Evolutionary conservation across 2,329 filamentous ascomycete species (phyloP), one percentile per base, ranked within the genome.

Genomic region (Neofusicoccum umdonicola): DNA sequence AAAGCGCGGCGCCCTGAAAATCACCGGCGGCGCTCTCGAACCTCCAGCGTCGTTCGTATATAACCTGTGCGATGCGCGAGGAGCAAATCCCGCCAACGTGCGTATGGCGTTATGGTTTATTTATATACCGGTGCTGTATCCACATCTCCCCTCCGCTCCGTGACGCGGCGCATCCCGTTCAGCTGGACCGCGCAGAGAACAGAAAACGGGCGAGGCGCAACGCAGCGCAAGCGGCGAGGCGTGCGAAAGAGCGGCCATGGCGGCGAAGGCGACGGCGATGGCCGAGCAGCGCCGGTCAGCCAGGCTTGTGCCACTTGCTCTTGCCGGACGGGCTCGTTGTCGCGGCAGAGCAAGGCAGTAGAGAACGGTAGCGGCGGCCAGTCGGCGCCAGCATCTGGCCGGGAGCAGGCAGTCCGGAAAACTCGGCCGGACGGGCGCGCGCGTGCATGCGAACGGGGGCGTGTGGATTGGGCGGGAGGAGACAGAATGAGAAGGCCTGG

Each of bases 101-200:
- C 52, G 15, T 35, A 12, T 42, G 47, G 47, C 47, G 27, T 3
- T 50, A 50, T 50, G 34, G 17, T 50, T 45, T 58, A 58, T 58
- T 58, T 58, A 44, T 58, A 58, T 58, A 57, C 37, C n/a, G 19
- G 31, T 57, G n/a, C 31, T n/a, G 52, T 42, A 31, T 34, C 52
- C 52, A 44, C 51, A 17, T 15, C 48, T n/a, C 27, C 35, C 48
- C 48, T 27, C 7, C 17, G 17, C 17, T 17, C 9, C 47, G 22
- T 12, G 8, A 12, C 27, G 12, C 50, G 35, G 50, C 34, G 34
- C 35, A 54, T 37, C 52, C 52, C 52, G 52, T 27, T 44, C 54
- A 58, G 54, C 54, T 58, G 39, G 39, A 17, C 7, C 12, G 42
- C 4, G 17, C 15, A 45, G 17, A 17, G 27, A 12, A 4, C 12